Conservation (phyloP, 2,329 filamentous ascomycete genomes). For the Fusarium mundagurra region DNA sequence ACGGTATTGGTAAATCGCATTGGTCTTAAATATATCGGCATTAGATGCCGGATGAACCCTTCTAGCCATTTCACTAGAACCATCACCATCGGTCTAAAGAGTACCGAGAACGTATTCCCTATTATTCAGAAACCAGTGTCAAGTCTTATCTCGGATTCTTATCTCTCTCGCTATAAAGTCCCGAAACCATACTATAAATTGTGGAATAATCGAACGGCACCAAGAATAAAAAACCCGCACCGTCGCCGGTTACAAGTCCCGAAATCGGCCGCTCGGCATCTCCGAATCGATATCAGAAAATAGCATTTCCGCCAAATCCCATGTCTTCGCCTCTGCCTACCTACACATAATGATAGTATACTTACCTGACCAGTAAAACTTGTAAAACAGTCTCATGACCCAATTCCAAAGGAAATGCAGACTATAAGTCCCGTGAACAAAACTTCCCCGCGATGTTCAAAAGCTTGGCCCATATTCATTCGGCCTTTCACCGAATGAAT, state of each 20-base stretch:
- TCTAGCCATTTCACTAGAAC: not conserved
- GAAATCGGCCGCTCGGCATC: not conserved
- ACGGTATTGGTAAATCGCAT: not conserved
- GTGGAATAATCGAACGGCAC: not conserved
- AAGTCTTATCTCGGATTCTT: not conserved
- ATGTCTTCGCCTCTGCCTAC: not conserved
- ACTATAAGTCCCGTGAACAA: not conserved
- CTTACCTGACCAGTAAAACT: accelerated
- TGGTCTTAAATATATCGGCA: not conserved
- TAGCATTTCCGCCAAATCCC: not conserved
- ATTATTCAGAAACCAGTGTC: not conserved
- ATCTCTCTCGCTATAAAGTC: not conserved
- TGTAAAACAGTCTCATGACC: not conserved
- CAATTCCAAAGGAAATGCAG: not conserved
- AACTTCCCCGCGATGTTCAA: not conserved
- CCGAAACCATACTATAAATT: not conserved
- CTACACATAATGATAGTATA: no score
- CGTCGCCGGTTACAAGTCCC: not conserved
- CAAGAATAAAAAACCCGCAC: not conserved
- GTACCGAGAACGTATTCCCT: not conserved
- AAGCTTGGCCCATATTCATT: not conserved
- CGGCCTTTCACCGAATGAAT: constrained; percentile 15
- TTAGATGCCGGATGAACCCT: not conserved
- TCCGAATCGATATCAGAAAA: not conserved
- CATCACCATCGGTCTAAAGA: not conserved